Conservation (phyloP, 345 rosid genomes). For the Litchi chinensis region DNA sequence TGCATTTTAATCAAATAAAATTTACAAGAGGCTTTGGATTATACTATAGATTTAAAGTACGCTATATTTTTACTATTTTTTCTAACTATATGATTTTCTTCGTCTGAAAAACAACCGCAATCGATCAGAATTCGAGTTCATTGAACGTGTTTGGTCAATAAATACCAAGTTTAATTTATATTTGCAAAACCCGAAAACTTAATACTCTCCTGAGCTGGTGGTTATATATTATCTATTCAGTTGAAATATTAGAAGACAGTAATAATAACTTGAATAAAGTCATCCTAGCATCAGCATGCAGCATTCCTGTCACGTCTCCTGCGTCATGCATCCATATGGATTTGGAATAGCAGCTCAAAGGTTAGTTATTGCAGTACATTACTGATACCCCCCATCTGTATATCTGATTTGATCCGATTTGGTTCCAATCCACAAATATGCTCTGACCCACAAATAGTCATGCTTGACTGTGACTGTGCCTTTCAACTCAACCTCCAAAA, state of each 20-base stretch:
- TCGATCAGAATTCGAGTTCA: no score
- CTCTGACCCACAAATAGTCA: slow-evolving; percentile 41
- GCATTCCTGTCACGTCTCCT: slow-evolving; percentile 17
- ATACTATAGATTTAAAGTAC: no score
- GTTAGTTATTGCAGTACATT: slow-evolving; percentile 22
- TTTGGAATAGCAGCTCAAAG: slow-evolving; percentile 18
- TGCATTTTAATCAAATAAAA: no score
- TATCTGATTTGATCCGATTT: background rate
- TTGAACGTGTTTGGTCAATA: no score
- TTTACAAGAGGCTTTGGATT: no score
- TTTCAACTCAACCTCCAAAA: slow-evolving; percentile 1
- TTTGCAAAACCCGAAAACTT: no score
- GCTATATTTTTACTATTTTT: no score
- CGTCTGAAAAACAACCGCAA: no score
- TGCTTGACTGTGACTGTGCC: slow-evolving; percentile 41
- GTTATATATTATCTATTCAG: no score
- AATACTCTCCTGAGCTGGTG: no score
- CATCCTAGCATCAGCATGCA: background rate
- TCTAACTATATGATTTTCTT: no score
- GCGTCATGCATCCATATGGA: background rate
- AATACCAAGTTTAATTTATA: no score
- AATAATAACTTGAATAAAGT: background rate
- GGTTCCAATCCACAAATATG: slow-evolving; percentile 23
- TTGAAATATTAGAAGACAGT: background rate
- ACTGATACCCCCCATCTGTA: background rate